Conservation (phyloP, 192 early-diverging fungal genomes). For the Nowakowskiella sp. region DNA sequence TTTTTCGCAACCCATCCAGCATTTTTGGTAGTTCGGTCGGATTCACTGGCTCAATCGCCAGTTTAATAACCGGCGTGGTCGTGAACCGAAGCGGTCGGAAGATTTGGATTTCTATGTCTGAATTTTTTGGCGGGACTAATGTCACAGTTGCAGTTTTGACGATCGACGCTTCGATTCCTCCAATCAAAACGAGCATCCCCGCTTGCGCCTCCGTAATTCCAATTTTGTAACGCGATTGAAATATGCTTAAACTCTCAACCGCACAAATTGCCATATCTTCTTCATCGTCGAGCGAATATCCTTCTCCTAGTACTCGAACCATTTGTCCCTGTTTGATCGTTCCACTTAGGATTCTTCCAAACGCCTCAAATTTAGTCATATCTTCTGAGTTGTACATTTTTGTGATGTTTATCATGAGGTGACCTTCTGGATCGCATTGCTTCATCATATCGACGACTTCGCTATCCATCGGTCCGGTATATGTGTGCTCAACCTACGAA, state of each 20-base stretch:
- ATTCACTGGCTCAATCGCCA: conserved; percentile 95
- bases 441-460: conserved; percentile 55
- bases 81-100: conserved; percentile 77
- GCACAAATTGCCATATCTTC: conserved; percentile 88
- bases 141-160: conserved; percentile 94
- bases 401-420: conserved; percentile 84
- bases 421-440: conserved; percentile 77
- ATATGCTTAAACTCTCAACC: conserved; percentile 66
- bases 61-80: conserved; percentile 81
- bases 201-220: conserved; percentile 71
- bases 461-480: conserved; percentile 29
- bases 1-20: conserved; percentile 92
- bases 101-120: conserved; percentile 50
- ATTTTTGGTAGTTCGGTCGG: conserved; percentile 97
- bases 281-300: conserved; percentile 85
- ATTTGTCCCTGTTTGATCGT: conserved; percentile 64
- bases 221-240: conserved; percentile 79
- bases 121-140: conserved; percentile 36
- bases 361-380: conserved; percentile 76
- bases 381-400: conserved; percentile 88
- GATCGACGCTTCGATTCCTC: conserved; percentile 88
- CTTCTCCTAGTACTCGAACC: conserved; percentile 88
- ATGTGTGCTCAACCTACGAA: conserved; percentile 43
- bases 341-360: conserved; percentile 94
- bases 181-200: conserved; percentile 83